Base-by-base conservation (phyloP, 495 filamentous ascomycete genomes). In the Penicillium tannophilum region DNA sequence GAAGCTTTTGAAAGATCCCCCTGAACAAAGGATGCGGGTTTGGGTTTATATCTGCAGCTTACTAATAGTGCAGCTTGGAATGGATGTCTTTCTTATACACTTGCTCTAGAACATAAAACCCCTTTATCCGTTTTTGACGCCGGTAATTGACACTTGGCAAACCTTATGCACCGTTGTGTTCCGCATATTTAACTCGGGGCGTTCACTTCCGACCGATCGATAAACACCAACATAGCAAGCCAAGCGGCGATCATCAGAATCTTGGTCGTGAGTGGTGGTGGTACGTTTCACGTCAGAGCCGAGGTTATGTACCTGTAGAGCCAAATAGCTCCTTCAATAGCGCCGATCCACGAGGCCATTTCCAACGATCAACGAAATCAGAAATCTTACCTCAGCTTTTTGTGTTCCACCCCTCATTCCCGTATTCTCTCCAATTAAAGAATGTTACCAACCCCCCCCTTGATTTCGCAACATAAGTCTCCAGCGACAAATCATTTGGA, bases 301-400 rank as follows among this genome's bases (percentile, higher is more conserved):
- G 45, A 50, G 43, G 30, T 23, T 14, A 44, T 20, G 45, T 24
- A 44, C 28, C 41, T 24, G 20, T 24, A 28, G 52, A 54, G 41
- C 44, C 45, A 57, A 63, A 61, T 49, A 58, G 44, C 45, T 46
- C n/a, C n/a, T 28, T 60, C 61, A 46, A 63, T 65, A 58, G 55
- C 30, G 61, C 55, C 61, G 61, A 66, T 64, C 49, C 23, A 26
- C 48, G 35, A 52, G 35, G 39, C 16, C 17, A 31, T 9, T 26
- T 23, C 6, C 6, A 51, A 35, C 6, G 14, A n/a, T 1, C 33
- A 36, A 9, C 8, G 33, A 50, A 50, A 31, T 5, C 30, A 36
- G 12, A 39, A 49, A 26, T 58, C 41, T 57, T 54, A 57, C 54
- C 23, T 61, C 54, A 54, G 59, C 54, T 36, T 19, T 10, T 23